These are phyloP conservation scores for Agaricales sp. DNA, from an alignment of 1,284 basidiomycete genomes.

Conservation along the genomic window DNA sequence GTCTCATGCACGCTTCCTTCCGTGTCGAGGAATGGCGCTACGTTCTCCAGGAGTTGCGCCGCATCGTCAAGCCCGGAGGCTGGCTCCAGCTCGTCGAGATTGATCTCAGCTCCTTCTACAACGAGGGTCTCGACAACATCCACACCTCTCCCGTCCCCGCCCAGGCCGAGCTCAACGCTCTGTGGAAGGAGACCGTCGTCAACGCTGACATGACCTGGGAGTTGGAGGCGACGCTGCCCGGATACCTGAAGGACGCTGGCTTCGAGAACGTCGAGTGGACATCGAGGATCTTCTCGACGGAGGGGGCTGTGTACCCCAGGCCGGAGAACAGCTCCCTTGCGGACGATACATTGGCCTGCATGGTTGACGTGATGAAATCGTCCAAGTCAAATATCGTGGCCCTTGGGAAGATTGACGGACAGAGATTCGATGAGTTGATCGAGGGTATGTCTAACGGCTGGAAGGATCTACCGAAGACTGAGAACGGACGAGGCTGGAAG, in stretches of 20 bases:
- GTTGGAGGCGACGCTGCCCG: neutral
- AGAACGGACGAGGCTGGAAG: neutral
- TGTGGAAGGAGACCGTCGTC: neutral
- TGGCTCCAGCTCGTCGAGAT: constrained; percentile 1
- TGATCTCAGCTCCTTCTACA: constrained; percentile 1
- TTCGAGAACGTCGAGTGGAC: neutral
- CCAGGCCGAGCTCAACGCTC: neutral
- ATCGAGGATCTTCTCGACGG: neutral
- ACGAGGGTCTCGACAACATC: neutral
- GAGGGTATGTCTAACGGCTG: neutral
- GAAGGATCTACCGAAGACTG: neutral
- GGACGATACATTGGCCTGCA: constrained; percentile 1
- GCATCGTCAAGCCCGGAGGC: neutral
- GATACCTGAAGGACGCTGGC: neutral
- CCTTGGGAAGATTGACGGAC: neutral
- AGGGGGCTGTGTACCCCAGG: neutral
- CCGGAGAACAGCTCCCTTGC: neutral
- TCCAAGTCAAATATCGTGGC: neutral
- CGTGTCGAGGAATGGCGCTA: neutral
- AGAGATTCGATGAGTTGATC: neutral
- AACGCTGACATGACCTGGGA: neutral
- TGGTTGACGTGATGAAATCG: neutral
- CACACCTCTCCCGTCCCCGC: neutral
- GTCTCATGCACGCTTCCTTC: neutral
- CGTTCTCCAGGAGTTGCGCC: neutral